Conservation (phyloP, 1,284 basidiomycete genomes). For the Cryptococcus wingfieldii region DNA sequence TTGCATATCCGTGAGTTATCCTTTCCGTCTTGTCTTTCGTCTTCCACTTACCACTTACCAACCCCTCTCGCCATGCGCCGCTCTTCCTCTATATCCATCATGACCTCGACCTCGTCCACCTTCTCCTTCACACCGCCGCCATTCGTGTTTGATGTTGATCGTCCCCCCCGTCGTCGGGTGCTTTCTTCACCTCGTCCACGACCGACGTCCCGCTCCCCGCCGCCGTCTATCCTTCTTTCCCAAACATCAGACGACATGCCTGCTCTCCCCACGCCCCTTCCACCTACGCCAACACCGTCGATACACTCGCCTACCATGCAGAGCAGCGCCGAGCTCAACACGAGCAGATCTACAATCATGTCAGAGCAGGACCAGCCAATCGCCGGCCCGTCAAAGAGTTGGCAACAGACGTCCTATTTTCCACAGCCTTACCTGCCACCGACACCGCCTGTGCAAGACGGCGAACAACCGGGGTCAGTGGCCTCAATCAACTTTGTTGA, state of each 20-base stretch:
- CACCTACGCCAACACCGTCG: conserved; percentile 34
- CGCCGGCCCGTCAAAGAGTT: conserved; percentile 19
- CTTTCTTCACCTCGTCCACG: conserved; percentile 8
- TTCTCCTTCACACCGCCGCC: not conserved
- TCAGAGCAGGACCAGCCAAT: conserved; percentile 8
- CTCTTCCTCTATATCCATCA: not conserved
- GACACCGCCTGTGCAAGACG: conserved; percentile 26
- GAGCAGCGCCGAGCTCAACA: conserved; percentile 2
- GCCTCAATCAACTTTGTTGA: conserved; percentile 23
- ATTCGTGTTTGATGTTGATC: not conserved
- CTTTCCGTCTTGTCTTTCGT: not conserved
- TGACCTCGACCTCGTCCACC: not conserved
- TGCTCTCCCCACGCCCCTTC: conserved; percentile 15
- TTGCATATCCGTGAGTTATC: not conserved
- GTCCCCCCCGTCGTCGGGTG: not conserved
- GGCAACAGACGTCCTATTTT: conserved; percentile 2
- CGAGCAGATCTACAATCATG: not conserved
- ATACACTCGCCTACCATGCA: conserved; percentile 18
- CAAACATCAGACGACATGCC: conserved; percentile 15
- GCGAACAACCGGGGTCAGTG: not conserved
- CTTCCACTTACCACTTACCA: not conserved
- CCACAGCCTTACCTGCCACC: conserved; percentile 20
- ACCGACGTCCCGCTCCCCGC: conserved; percentile 7
- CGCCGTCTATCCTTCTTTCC: conserved; percentile 1
- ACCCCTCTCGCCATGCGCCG: not conserved